These are phyloP conservation scores for Saccharomyces hybrid DNA, from an alignment of 1,139 yeast genomes.

Conservation along the genomic window DNA sequence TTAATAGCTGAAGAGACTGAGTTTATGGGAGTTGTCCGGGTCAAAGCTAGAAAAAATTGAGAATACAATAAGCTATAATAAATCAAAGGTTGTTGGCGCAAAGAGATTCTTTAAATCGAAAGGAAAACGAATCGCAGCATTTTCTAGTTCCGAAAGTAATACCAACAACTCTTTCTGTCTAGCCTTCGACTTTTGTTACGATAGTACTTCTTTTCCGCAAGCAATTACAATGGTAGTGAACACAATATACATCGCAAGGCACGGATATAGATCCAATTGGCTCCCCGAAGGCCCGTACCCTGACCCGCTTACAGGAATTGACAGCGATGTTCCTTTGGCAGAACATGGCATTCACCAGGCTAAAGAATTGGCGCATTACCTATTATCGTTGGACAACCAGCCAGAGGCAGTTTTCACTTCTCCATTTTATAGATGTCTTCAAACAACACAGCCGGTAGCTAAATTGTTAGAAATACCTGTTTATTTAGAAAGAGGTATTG, in stretches of 20 bases:
- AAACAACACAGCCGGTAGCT: conserved; percentile 70
- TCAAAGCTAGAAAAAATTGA: neutral
- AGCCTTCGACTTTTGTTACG: neutral
- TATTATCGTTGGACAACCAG: conserved; percentile 38
- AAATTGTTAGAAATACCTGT: conserved; percentile 48
- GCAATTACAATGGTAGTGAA: conserved; percentile 25
- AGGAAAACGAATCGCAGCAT: neutral
- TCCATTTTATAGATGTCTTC: conserved; percentile 85
- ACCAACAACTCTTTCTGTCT: neutral
- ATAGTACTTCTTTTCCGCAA: neutral
- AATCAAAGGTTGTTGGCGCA: neutral
- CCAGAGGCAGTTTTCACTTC: conserved; percentile 65
- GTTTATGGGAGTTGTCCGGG: neutral
- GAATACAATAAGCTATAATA: neutral
- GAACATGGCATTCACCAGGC: conserved; percentile 78
- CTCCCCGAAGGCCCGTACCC: conserved; percentile 62
- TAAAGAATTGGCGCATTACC: conserved; percentile 53
- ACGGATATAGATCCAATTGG: conserved; percentile 82
- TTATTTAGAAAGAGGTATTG: conserved; percentile 62
- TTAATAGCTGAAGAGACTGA: neutral
- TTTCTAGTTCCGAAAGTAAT: neutral
- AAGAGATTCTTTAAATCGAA: neutral
- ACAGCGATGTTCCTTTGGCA: conserved; percentile 74
- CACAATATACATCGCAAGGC: conserved; percentile 41
- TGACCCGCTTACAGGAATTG: conserved; percentile 71